Evolutionary conservation across 805 yeast species (phyloP).

Genomic region (Candida golubevii): DNA sequence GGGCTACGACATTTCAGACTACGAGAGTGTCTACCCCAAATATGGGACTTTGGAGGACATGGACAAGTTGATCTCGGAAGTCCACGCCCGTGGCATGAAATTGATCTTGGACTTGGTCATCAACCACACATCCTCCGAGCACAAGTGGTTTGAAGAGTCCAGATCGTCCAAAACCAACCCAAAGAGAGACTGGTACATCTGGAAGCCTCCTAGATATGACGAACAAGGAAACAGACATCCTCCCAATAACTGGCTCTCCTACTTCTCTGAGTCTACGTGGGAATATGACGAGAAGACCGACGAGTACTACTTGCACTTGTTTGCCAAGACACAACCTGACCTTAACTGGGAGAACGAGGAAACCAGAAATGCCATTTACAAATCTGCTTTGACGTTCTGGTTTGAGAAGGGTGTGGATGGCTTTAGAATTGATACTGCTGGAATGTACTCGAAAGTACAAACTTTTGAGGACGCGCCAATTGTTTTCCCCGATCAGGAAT

Average conservation of each 20-base stretch:
- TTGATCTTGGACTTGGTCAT: conserved; percentile 53
- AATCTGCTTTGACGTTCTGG: conserved; percentile 50
- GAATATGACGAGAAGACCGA: conserved; percentile 48
- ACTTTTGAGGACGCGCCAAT: conserved; percentile 48
- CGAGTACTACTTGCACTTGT: conserved; percentile 53
- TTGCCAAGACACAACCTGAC: conserved; percentile 55
- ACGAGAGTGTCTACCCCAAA: conserved; percentile 46
- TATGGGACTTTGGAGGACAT: conserved; percentile 54
- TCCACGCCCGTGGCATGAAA: conserved; percentile 48
- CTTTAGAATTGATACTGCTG: conserved; percentile 55
- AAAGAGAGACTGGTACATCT: conserved; percentile 59
- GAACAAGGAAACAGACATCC: conserved; percentile 48
- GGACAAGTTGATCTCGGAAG: conserved; percentile 43
- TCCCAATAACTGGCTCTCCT: conserved; percentile 54
- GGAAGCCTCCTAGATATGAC: conserved; percentile 49
- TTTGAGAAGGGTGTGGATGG: conserved; percentile 54
- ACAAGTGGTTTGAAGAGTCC: conserved; percentile 56
- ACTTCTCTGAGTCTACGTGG: conserved; percentile 57
- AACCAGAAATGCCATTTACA: conserved; percentile 37
- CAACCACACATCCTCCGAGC: conserved; percentile 55
- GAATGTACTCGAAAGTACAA: conserved; percentile 47
- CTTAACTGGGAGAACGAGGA: conserved; percentile 56
- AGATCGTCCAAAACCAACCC: conserved; percentile 47
- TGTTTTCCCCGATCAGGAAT: conserved; percentile 34
- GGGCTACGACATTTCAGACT: conserved; percentile 60